Percentiles rank a stretch among this genome's conserved stretches.
Evolutionary conservation across 352 stramenopile genomes (phyloP).

Genomic region (Pythium sp.): DNA sequence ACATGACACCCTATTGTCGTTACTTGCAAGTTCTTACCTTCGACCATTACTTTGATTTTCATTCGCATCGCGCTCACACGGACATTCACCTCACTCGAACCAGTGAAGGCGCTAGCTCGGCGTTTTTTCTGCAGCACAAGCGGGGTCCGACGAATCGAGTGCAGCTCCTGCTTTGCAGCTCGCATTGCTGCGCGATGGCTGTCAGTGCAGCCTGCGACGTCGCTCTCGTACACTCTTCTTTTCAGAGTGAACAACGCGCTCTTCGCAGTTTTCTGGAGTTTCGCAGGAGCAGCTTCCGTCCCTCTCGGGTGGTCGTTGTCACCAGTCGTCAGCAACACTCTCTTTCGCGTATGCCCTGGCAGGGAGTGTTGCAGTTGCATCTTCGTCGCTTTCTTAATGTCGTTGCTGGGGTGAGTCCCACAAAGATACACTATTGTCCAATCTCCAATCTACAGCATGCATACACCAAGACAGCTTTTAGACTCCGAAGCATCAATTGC

Average conservation of each 20-base stretch:
- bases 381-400: background rate
- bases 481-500: background rate
- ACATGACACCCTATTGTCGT: background rate
- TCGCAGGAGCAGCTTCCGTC: background rate
- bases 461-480: background rate
- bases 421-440: background rate
- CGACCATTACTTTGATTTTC: slow-evolving; percentile 20
- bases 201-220: background rate
- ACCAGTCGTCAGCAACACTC: background rate
- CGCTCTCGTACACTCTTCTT: background rate
- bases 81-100: slow-evolving; percentile 17
- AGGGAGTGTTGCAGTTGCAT: background rate
- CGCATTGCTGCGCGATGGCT: background rate
- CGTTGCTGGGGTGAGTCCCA: background rate
- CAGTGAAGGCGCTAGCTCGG: background rate
- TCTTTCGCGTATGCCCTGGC: background rate
- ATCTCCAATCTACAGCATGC: background rate
- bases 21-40: slow-evolving; percentile 10
- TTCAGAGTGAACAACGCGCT: slow-evolving; percentile 1
- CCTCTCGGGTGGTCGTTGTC: background rate
- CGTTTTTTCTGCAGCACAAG: slow-evolving; percentile 7
- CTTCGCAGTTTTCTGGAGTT: background rate
- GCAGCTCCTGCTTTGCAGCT: slow-evolving; percentile 1
- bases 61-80: slow-evolving; percentile 14
- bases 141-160: background rate